Base-by-base conservation (phyloP, 2,329 filamentous ascomycete genomes). In the Phialophora verrucosa region DNA sequence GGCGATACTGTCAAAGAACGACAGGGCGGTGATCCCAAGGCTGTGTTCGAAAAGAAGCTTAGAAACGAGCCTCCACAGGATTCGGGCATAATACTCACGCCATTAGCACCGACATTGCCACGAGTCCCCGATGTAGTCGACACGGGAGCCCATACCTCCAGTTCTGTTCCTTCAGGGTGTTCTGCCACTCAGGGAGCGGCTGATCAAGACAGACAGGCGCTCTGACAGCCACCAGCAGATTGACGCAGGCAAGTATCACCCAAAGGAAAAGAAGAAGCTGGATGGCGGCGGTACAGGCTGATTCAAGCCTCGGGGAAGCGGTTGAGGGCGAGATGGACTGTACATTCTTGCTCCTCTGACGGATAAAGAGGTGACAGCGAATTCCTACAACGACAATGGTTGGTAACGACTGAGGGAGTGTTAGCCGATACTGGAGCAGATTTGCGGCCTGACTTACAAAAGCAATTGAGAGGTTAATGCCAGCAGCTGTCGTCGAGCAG, bases 91-190 rank as follows among this genome's bases (percentile, higher is more conserved):
- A 42, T n/a, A 66, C 66, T 59, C 56, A 69, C 65, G 65, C 65
- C 55, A 68, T 67, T 12, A 67, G 10, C 11, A 64, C 50, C n/a
- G 65, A 63, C 31, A 70, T n/a, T 10, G 63, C 68, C 12, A 68
- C 66, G 17, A 70, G 32, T 17, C 35, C 58, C 27, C 68, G 57
- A 58, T 70, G 66, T 25, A 70, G 49, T 35, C 59, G 49, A 47
- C 68, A 70, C 2, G 60, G 57, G 12, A 54, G 23, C 4, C 68
- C 68, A 35, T 64, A 68, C 58, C 56, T 63, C 68, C 68, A 70
- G 29, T 57, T 66, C 42, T 59, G 64, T 20, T 65, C 68, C 17
- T 29, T 17, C 12, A 65, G 54, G 35, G 32, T 50, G 32, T 51
- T 35, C 44, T 56, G 47, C 63, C 62, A 65, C 54, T 53, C 25